phyloP scores from a whole-genome alignment of 202 grass and related monocot genomes.

The Sporobolus alterniflorus region DNA sequence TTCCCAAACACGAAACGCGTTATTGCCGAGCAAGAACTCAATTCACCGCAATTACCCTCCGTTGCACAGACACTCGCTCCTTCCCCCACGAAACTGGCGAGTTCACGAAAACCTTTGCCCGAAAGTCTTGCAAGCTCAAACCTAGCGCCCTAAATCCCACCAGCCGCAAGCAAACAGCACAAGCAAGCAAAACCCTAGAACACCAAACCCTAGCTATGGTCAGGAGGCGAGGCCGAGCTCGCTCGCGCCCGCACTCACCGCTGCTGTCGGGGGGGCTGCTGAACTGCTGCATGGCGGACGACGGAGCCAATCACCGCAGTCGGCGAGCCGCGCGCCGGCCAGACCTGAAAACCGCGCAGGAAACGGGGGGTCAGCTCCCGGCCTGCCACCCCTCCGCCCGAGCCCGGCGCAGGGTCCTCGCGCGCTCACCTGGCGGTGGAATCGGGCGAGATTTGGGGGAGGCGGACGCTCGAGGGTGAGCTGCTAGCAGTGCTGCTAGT shows the following conservation, averaged over 20 bases:
- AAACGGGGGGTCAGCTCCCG: conserved; percentile 14
- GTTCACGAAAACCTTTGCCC: background rate
- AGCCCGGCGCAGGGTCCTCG: conserved; percentile 17
- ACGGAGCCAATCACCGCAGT: background rate
- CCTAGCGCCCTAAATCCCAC: conserved; percentile 31
- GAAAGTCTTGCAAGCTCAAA: background rate
- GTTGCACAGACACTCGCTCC: background rate
- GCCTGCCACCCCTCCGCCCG: background rate
- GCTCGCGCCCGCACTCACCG: conserved; percentile 47
- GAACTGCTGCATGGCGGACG: conserved; percentile 39
- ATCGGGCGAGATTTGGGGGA: conserved; percentile 43
- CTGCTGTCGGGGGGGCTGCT: conserved; percentile 72
- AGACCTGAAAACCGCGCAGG: conserved; percentile 31
- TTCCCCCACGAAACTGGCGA: background rate
- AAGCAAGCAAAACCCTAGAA: conserved; percentile 34
- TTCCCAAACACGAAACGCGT: background rate
- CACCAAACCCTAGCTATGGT: conserved; percentile 25
- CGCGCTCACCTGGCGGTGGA: conserved; percentile 39
- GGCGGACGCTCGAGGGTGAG: background rate
- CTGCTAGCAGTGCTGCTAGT: background rate
- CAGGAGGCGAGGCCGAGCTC: background rate
- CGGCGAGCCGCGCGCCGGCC: background rate
- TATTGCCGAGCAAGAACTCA: background rate
- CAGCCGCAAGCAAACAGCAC: background rate
- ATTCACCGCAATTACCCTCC: background rate